phyloP scores from a whole-genome alignment of 2,329 filamentous ascomycete species.

The Botrytis galanthina region DNA sequence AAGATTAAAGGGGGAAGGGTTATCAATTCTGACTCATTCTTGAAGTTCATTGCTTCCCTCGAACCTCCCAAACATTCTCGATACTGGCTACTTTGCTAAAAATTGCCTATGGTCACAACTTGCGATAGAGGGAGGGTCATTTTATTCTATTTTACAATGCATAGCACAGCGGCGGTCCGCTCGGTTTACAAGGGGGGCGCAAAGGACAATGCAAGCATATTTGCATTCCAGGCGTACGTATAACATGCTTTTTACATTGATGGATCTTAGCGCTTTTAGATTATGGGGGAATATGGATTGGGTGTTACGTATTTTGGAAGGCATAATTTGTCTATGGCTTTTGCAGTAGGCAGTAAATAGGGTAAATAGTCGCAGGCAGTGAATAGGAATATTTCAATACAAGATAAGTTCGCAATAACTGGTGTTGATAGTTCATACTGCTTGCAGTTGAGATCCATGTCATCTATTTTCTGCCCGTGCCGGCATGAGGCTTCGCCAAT shows the following conservation, averaged over 20 bases:
- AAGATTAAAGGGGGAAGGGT: constrained; percentile 23
- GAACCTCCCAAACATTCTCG: neutral
- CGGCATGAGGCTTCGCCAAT: neutral
- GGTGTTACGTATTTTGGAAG: constrained; percentile 1
- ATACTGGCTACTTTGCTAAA: neutral
- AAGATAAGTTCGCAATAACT: neutral
- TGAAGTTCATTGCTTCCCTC: constrained; percentile 2
- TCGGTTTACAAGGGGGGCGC: constrained; percentile 28
- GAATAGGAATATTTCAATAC: constrained; percentile 1
- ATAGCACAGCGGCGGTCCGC: constrained; percentile 31
- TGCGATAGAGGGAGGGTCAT: constrained; percentile 14
- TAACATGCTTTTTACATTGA: constrained; percentile 14
- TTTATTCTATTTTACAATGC: constrained; percentile 28
- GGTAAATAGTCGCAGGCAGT: constrained; percentile 6
- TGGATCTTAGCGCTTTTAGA: constrained; percentile 20
- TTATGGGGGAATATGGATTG: constrained; percentile 19
- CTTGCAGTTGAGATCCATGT: neutral
- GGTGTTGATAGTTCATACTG: neutral
- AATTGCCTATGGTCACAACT: constrained; percentile 5
- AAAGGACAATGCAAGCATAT: constrained; percentile 25
- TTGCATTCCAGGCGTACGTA: constrained; percentile 27
- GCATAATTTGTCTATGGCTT: constrained; percentile 8
- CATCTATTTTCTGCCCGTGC: neutral
- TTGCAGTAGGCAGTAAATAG: constrained; percentile 6
- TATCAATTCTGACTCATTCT: constrained; percentile 13